These are phyloP conservation scores for Fusarium haematococcum DNA, from an alignment of 2,329 filamentous ascomycete genomes.

Conservation along the genomic window DNA sequence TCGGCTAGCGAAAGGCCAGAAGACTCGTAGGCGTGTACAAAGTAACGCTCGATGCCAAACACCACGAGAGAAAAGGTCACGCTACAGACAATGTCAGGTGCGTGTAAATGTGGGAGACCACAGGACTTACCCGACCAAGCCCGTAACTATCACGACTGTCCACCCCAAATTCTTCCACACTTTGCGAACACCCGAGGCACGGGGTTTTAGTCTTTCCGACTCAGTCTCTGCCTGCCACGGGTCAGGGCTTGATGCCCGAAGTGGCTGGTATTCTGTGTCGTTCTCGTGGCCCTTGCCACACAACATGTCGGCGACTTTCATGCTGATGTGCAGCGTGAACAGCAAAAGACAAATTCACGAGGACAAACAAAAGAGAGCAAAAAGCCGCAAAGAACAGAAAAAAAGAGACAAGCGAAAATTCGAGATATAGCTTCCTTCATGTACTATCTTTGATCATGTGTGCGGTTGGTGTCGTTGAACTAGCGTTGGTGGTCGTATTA, in stretches of 20 bases:
- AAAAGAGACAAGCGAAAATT: not conserved
- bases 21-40: constrained; percentile 26
- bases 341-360: not conserved
- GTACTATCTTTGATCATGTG: not conserved
- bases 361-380: not conserved
- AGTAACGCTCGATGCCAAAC: constrained; percentile 25
- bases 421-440: not conserved
- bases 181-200: not conserved
- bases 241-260: not conserved
- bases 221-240: not conserved
- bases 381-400: not conserved
- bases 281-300: not conserved
- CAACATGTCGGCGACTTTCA: not conserved
- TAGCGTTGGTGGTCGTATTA: not conserved
- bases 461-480: not conserved
- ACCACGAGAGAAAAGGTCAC: constrained; percentile 22
- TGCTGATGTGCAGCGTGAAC: not conserved
- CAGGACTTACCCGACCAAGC: constrained; percentile 25
- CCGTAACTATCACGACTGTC: not conserved
- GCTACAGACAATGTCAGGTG: constrained; percentile 13
- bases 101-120: not conserved
- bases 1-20: constrained; percentile 26
- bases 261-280: not conserved
- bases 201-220: not conserved
- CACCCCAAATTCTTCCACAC: constrained; percentile 7